Evolutionary conservation across 2,329 filamentous ascomycete species (phyloP).

Genomic region (Cladosporium cucumerinum): DNA sequence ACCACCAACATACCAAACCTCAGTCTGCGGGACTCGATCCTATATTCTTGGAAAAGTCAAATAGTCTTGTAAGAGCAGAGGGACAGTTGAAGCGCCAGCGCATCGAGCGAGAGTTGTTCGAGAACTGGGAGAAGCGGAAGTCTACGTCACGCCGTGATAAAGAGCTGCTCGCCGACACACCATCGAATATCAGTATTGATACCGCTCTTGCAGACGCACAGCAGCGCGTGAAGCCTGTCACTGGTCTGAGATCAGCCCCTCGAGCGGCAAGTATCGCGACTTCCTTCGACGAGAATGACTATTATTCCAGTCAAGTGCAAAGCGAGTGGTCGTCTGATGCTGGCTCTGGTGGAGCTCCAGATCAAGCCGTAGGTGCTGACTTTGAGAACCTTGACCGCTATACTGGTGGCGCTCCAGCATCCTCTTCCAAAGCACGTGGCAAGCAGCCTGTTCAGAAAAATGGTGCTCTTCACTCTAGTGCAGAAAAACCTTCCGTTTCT

Average conservation of each 20-base stretch:
- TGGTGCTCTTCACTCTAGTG: neutral
- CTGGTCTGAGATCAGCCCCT: slow-evolving; percentile 56
- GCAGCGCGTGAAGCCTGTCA: slow-evolving; percentile 66
- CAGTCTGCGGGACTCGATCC: slow-evolving; percentile 64
- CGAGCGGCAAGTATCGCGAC: slow-evolving; percentile 56
- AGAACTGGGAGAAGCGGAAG: slow-evolving; percentile 67
- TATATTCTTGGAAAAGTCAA: slow-evolving; percentile 80
- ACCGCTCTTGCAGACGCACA: slow-evolving; percentile 57
- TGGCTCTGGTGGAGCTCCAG: slow-evolving; percentile 31
- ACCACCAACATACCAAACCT: slow-evolving; percentile 20
- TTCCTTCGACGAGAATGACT: slow-evolving; percentile 88
- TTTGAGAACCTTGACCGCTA: slow-evolving; percentile 23
- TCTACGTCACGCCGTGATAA: slow-evolving; percentile 48
- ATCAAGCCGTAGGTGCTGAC: slow-evolving; percentile 42
- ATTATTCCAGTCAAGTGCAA: slow-evolving; percentile 81
- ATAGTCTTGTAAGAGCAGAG: slow-evolving; percentile 78
- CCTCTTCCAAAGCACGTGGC: slow-evolving; percentile 16
- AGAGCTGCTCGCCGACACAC: slow-evolving; percentile 48
- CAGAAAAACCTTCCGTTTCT: slow-evolving; percentile 6
- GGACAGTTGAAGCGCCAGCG: slow-evolving; percentile 74
- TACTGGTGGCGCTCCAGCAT: neutral
- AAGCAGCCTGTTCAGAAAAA: slow-evolving; percentile 22
- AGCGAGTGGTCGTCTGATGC: slow-evolving; percentile 68
- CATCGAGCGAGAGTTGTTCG: slow-evolving; percentile 72
- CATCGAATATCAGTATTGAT: slow-evolving; percentile 42